Evolutionary conservation across 2,329 filamentous ascomycete species (phyloP).

Genomic region (Orbilia ellipsospora): DNA sequence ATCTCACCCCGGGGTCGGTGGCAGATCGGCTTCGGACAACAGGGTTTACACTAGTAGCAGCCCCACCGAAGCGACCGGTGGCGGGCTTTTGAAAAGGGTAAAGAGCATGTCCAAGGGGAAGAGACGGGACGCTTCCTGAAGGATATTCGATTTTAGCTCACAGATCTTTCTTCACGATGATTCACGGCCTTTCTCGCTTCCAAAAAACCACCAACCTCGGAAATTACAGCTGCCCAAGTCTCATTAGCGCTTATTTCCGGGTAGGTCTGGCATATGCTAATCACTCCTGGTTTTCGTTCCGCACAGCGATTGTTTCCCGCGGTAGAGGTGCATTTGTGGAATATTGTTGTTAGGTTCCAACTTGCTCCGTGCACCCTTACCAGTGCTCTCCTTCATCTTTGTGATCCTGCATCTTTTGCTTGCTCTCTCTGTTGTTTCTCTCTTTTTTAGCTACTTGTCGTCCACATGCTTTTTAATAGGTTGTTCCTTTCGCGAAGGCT

Average conservation of each 20-base stretch:
- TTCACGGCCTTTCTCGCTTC: background rate
- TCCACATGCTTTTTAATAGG: constrained; percentile 22
- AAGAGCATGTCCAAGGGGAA: constrained; percentile 60
- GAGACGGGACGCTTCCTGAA: constrained; percentile 56
- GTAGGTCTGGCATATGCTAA: background rate
- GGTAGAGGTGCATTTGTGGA: constrained; percentile 10
- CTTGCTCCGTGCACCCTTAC: constrained; percentile 3
- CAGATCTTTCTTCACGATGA: background rate
- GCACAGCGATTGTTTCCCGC: constrained; percentile 22
- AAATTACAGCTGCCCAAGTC: background rate
- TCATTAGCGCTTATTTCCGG: constrained; percentile 3
- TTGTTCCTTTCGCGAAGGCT: constrained; percentile 9
- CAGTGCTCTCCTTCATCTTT: constrained; percentile 4
- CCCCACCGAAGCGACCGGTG: constrained; percentile 51
- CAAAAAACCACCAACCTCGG: background rate
- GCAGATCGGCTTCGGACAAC: constrained; percentile 53
- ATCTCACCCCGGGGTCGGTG: constrained; percentile 55
- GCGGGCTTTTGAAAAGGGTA: constrained; percentile 59
- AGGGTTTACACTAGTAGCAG: constrained; percentile 23
- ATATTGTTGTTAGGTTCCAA: constrained; percentile 16
- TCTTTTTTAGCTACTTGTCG: constrained; percentile 5
- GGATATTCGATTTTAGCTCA: background rate
- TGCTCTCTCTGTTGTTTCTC: constrained; percentile 12
- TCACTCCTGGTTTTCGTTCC: constrained; percentile 10
- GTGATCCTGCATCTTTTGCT: constrained; percentile 13